phyloP scores from a whole-genome alignment of 2,329 filamentous ascomycete genomes.

The Botrytis medusae region DNA sequence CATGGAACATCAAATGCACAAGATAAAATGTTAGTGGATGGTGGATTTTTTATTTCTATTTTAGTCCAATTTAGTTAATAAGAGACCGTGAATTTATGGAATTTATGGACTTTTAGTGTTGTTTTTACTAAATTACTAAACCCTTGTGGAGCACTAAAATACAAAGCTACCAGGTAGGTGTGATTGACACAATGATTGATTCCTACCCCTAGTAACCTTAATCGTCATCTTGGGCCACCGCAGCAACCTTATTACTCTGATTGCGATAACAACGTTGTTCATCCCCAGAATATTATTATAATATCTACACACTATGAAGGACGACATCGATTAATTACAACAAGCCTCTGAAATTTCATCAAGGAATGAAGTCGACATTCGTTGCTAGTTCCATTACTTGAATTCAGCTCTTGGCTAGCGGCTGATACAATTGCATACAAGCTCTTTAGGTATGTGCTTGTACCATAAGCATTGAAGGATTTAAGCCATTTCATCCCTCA shows the following conservation, averaged over 20 bases:
- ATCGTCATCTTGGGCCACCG: slow-evolving; percentile 6
- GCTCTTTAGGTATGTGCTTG: slow-evolving; percentile 6
- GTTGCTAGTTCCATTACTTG: background rate
- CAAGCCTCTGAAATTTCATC: background rate
- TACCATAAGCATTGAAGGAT: background rate
- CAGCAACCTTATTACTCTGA: background rate
- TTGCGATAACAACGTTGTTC: slow-evolving; percentile 5
- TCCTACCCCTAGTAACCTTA: background rate
- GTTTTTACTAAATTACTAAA: background rate
- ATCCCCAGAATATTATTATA: background rate
- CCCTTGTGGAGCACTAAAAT: background rate
- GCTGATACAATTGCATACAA: background rate
- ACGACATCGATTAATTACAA: background rate
- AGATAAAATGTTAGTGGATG: slow-evolving; percentile 8
- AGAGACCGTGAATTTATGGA: background rate
- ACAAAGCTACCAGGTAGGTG: background rate
- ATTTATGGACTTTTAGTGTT: background rate
- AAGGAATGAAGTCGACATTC: background rate
- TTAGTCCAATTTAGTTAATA: background rate
- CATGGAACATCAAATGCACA: background rate
- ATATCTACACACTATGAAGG: background rate
- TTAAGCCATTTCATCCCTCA: slow-evolving; percentile 18
- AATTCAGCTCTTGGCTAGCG: background rate
- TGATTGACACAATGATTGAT: background rate
- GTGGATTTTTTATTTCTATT: background rate